Conservation (phyloP, 2,329 filamentous ascomycete genomes). For the Cladorrhinum sp. region DNA sequence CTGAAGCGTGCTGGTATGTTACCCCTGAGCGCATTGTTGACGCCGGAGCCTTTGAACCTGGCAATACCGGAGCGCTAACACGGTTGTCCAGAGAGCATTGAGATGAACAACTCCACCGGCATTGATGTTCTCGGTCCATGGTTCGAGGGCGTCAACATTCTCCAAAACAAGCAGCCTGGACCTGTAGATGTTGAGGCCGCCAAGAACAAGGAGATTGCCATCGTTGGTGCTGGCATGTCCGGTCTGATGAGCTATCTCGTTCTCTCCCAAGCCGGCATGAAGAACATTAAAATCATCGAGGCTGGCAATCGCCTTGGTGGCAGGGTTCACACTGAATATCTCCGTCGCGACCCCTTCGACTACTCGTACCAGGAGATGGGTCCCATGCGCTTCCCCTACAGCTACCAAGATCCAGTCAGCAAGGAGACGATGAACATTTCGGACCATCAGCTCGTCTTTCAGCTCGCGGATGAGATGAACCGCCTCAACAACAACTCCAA, state of each 20-base stretch:
- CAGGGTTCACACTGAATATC: conserved; percentile 61
- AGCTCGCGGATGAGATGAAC: conserved; percentile 59
- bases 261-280: conserved; percentile 52
- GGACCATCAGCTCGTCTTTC: conserved; percentile 63
- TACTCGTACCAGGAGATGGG: conserved; percentile 67
- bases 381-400: conserved; percentile 61
- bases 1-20: conserved; percentile 19
- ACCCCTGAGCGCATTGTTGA: neutral
- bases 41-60: neutral
- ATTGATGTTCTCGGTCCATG: conserved; percentile 53
- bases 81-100: conserved; percentile 28
- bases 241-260: conserved; percentile 58
- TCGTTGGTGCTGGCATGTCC: conserved; percentile 64
- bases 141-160: conserved; percentile 62
- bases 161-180: conserved; percentile 52
- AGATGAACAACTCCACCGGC: conserved; percentile 51
- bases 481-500: conserved; percentile 51
- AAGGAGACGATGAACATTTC: conserved; percentile 57
- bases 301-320: conserved; percentile 59
- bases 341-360: conserved; percentile 55
- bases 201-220: conserved; percentile 59
- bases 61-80: too few relatives aligned
- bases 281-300: conserved; percentile 61
- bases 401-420: conserved; percentile 42
- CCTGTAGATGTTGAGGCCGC: conserved; percentile 49